Evolutionary conservation across 2,329 filamentous ascomycete genomes (phyloP).

Genomic region (Cadophora sp.): DNA sequence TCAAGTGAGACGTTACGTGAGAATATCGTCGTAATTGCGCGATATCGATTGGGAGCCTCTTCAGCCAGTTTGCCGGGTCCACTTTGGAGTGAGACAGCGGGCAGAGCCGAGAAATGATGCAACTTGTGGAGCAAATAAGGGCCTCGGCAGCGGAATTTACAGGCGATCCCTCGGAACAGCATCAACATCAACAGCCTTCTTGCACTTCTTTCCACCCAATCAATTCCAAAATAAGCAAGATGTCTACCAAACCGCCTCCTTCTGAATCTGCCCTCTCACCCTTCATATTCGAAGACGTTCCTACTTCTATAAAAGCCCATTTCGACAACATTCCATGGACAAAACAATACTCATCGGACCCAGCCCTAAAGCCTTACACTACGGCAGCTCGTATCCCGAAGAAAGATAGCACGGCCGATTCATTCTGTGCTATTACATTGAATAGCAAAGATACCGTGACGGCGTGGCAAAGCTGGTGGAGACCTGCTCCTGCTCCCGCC

Average conservation of each 20-base stretch:
- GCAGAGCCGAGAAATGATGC: constrained; percentile 9
- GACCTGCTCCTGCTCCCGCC: constrained; percentile 12
- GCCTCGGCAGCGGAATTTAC: not conserved
- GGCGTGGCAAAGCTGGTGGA: constrained; percentile 36
- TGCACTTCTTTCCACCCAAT: not conserved
- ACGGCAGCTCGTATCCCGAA: constrained; percentile 17
- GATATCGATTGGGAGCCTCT: not conserved
- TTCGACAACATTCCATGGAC: constrained; percentile 34
- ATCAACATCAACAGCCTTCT: not conserved
- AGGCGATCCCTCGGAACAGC: not conserved
- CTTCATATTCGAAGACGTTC: constrained; percentile 3
- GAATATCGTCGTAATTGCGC: not conserved
- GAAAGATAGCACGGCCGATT: constrained; percentile 21
- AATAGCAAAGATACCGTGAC: constrained; percentile 33
- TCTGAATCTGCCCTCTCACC: not conserved
- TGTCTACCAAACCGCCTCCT: not conserved
- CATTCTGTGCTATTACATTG: constrained; percentile 34
- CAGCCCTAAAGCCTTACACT: constrained; percentile 32
- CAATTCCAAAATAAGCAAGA: not conserved
- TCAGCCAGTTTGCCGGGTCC: not conserved
- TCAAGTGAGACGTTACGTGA: constrained; percentile 2
- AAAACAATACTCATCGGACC: constrained; percentile 31
- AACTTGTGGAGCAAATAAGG: not conserved
- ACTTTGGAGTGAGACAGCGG: constrained; percentile 4
- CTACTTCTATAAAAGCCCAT: constrained; percentile 25